phyloP scores from a whole-genome alignment of 371 early-diverging fungal species.

The Apophysomyces variabilis region DNA sequence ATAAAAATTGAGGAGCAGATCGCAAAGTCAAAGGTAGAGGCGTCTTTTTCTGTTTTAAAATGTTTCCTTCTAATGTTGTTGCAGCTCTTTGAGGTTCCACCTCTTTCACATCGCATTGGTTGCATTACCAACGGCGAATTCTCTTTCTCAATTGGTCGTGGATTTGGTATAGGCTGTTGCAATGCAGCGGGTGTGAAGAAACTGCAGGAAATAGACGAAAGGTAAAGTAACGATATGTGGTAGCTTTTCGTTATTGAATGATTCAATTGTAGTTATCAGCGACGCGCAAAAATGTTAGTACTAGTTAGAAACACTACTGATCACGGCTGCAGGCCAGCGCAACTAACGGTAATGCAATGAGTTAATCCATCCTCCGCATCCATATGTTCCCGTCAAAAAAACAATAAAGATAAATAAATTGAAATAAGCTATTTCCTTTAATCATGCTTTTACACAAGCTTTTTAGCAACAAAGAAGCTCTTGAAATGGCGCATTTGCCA shows the following conservation, averaged over 20 bases:
- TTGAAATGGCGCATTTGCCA: slow-evolving; percentile 95
- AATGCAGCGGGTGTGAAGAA: slow-evolving; percentile 43
- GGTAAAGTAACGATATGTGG: slow-evolving; percentile 19
- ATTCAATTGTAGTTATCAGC: not conserved
- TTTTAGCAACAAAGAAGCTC: slow-evolving; percentile 93
- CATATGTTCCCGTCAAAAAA: not conserved
- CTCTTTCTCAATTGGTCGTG: slow-evolving; percentile 67
- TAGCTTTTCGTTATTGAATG: not conserved
- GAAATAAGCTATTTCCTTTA: not conserved
- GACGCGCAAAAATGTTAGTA: not conserved
- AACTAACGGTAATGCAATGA: not conserved
- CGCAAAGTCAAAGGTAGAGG: not conserved
- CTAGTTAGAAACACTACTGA: not conserved
- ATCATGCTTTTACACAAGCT: slow-evolving; percentile 75
- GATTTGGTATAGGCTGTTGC: slow-evolving; percentile 66
- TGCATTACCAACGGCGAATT: slow-evolving; percentile 75
- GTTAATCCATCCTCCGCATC: not conserved
- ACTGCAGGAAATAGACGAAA: slow-evolving; percentile 28
- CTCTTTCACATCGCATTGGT: slow-evolving; percentile 57
- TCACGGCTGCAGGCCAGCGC: not conserved
- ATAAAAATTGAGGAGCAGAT: not conserved
- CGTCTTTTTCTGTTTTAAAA: not conserved
- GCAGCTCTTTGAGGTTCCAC: slow-evolving; percentile 17
- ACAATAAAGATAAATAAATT: not conserved
- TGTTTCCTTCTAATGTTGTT: not conserved